Base-by-base conservation (phyloP, 2,329 filamentous ascomycete genomes). In the Orbilia blumenaviensis region DNA sequence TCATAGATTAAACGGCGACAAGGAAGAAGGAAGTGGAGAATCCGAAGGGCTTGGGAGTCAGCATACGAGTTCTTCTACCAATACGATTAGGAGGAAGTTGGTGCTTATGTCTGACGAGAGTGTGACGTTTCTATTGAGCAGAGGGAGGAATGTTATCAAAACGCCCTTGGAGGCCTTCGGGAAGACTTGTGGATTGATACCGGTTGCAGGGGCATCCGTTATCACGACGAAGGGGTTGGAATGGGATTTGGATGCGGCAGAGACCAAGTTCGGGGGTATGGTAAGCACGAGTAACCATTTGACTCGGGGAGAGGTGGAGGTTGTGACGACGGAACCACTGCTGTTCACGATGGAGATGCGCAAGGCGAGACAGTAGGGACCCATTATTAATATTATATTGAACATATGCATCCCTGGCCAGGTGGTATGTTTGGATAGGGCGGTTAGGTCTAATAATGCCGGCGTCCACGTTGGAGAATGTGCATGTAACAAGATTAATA, bases 231-330 rank as follows among this genome's bases (percentile, higher is more conserved):
- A 85, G 12, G 95, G 95, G 0, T 85, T 98, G 18, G 90, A 96
- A 81, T 99, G 95, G 95, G 93, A 99, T 83, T 92, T 99, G 0
- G 82, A 86, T 73, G 85, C 92, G 75, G 97, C 94, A 93, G 84
- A 87, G 78, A 97, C 91, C 0, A 86, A 88, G 80, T 91, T 95
- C 81, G 91, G 91, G 6, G 90, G 89, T 0, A 86, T 87, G 78
- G 81, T 94, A 73, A 94, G 91, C 81, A 94, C 92, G 69, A 95
- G 92, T 82, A 95, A 95, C 82, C 90, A 93, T 80, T 88, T 94
- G 25, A 88, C 87, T 2, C 85, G 86, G 58, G 86, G 88, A 2
- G 81, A 81, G 69, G 87, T 93, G 21, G 86, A 88, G 78, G 84
- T 94, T 36, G 83, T 87, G 81, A 89, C 89, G 23, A 87, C 86